Conservation (phyloP, 2,329 filamentous ascomycete species). For the Verticillium nonalfalfae region DNA sequence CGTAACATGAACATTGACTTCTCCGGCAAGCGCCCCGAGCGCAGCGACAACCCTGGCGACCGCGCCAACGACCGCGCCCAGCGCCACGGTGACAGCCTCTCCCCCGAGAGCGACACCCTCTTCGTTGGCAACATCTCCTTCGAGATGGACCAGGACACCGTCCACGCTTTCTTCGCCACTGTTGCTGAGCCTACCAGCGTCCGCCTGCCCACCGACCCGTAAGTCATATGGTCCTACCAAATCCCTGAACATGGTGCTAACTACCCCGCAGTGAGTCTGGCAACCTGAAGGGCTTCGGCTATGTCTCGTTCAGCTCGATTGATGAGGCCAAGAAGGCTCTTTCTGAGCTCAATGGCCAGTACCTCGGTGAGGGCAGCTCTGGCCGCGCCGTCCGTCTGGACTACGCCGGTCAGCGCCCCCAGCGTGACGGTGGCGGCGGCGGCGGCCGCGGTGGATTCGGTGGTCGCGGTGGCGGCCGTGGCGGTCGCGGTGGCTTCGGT, state of each 20-base stretch:
- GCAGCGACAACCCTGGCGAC: conserved; percentile 41
- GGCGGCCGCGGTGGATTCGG: conserved; percentile 45
- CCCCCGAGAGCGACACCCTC: conserved; percentile 76
- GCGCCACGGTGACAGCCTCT: conserved; percentile 72
- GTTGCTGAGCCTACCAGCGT: conserved; percentile 68
- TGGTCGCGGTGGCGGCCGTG: conserved; percentile 34
- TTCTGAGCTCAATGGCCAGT: conserved; percentile 60
- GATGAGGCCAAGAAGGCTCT: conserved; percentile 78
- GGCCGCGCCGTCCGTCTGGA: conserved; percentile 77
- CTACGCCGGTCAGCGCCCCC: conserved; percentile 64
- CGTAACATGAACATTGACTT: conserved; percentile 75
- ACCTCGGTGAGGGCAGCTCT: conserved; percentile 57
- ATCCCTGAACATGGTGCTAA: conserved; percentile 14
- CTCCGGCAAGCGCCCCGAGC: conserved; percentile 58
- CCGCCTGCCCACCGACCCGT: conserved; percentile 80
- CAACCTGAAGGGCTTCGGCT: conserved; percentile 86
- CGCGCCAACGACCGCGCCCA: conserved; percentile 59
- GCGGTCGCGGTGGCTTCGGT: conserved; percentile 37
- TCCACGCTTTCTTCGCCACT: conserved; percentile 69
- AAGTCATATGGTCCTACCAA: conserved; percentile 23
- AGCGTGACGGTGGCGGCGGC: conserved; percentile 46
- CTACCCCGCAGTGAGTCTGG: conserved; percentile 58
- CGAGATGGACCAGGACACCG: conserved; percentile 68
- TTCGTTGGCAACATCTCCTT: conserved; percentile 92
- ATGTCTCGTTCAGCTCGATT: conserved; percentile 74